Evolutionary conservation across 2,329 filamentous ascomycete species (phyloP).

Genomic region (Talaromyces atroroseus): DNA sequence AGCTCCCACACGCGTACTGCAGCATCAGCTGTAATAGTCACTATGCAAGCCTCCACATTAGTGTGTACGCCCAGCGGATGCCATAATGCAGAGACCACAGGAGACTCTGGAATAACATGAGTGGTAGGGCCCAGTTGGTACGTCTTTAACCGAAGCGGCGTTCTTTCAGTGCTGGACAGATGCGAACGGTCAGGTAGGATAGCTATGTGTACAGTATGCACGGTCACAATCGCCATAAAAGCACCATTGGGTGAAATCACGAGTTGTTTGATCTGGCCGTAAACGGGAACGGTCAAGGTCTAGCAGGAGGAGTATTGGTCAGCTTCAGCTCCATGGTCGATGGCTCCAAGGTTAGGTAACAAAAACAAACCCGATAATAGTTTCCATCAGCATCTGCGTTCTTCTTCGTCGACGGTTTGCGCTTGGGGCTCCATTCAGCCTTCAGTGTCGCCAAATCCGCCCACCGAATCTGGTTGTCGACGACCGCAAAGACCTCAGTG

Average conservation of each 20-base stretch:
- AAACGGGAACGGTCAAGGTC: constrained; percentile 71
- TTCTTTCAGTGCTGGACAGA: constrained; percentile 62
- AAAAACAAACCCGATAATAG: constrained; percentile 26
- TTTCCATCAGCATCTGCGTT: constrained; percentile 29
- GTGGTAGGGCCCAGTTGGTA: constrained; percentile 90
- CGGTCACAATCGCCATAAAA: constrained; percentile 78
- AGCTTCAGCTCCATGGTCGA: not conserved
- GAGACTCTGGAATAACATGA: constrained; percentile 79
- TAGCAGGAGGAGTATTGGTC: constrained; percentile 30
- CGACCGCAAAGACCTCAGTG: constrained; percentile 82
- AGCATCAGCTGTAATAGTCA: constrained; percentile 84
- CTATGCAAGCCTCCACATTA: constrained; percentile 66
- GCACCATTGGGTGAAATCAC: constrained; percentile 75
- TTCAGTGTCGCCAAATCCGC: constrained; percentile 77
- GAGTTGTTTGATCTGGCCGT: constrained; percentile 78
- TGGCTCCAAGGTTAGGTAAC: no score
- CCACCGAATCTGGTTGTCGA: constrained; percentile 88
- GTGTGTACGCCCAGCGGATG: constrained; percentile 73
- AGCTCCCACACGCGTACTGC: constrained; percentile 88
- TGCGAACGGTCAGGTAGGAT: constrained; percentile 76
- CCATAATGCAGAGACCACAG: constrained; percentile 79
- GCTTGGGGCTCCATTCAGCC: constrained; percentile 47
- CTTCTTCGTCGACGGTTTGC: constrained; percentile 27
- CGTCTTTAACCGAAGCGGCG: constrained; percentile 71
- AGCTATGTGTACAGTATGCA: constrained; percentile 81